Conservation (phyloP, 352 stramenopile genomes). For the Globisporangium splendens region DNA sequence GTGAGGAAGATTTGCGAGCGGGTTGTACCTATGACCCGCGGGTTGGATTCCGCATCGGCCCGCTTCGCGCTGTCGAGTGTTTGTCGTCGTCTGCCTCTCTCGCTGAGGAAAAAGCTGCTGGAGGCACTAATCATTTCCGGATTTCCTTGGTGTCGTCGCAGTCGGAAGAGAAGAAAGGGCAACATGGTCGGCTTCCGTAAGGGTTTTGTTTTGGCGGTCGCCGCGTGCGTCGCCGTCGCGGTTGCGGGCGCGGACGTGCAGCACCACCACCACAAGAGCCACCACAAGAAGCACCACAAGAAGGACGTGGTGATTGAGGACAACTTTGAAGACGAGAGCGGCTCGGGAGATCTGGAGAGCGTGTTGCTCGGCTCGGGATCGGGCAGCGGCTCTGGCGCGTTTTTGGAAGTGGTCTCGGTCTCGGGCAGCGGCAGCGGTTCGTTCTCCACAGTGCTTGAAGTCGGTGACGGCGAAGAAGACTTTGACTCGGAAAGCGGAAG, state of each 20-base stretch:
- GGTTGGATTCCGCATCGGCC: background rate
- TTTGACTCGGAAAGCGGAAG: background rate
- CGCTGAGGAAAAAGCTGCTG: too few relatives aligned
- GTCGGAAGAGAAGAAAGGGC: background rate
- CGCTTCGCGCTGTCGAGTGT: too few relatives aligned
- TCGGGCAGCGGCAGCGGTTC: background rate
- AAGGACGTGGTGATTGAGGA: background rate
- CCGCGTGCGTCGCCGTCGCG: slow-evolving; percentile 5
- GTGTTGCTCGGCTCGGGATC: too few relatives aligned
- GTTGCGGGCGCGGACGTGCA: slow-evolving; percentile 5
- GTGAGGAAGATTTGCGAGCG: background rate
- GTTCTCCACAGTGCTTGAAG: background rate
- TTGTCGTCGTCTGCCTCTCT: too few relatives aligned
- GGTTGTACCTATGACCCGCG: background rate
- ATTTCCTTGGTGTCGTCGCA: slow-evolving; percentile 3
- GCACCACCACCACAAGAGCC: slow-evolving; percentile 14
- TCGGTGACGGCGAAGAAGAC: slow-evolving; percentile 2
- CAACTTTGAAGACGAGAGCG: background rate
- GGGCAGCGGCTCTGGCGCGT: slow-evolving; percentile 7
- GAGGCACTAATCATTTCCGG: background rate
- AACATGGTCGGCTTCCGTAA: slow-evolving; percentile 13
- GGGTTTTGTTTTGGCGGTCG: slow-evolving; percentile 10
- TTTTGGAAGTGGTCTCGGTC: background rate
- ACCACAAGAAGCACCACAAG: slow-evolving; percentile 8
- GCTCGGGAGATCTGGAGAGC: background rate